phyloP scores from a whole-genome alignment of 345 rosid genomes.

The Nephelium lappaceum region DNA sequence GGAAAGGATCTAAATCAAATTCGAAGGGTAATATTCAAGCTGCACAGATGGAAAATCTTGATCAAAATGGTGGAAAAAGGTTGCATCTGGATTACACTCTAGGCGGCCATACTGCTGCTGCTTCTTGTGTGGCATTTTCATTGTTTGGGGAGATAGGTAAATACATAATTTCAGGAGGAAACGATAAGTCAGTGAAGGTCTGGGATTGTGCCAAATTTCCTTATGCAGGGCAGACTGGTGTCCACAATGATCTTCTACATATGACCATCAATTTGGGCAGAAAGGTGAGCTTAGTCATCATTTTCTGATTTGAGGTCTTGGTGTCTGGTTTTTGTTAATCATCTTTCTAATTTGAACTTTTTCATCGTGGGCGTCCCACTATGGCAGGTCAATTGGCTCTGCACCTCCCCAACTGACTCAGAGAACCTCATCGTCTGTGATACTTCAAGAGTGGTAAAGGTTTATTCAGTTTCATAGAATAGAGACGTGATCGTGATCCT shows the following conservation, averaged over 20 bases:
- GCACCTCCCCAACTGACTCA: slow-evolving; percentile 71
- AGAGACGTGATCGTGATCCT: not conserved
- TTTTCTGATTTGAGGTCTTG: slow-evolving; percentile 9
- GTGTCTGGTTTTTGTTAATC: not conserved
- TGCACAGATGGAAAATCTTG: slow-evolving; percentile 23
- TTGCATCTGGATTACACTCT: slow-evolving; percentile 74
- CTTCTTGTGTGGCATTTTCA: slow-evolving; percentile 78
- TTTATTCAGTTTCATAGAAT: slow-evolving; percentile 53
- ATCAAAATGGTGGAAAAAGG: slow-evolving; percentile 42
- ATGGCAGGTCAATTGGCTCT: slow-evolving; percentile 93
- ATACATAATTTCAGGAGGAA: slow-evolving; percentile 81
- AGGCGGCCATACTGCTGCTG: slow-evolving; percentile 90
- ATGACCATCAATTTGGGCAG: slow-evolving; percentile 59
- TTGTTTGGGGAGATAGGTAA: slow-evolving; percentile 73
- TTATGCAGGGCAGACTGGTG: slow-evolving; percentile 37
- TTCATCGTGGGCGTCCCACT: slow-evolving; percentile 3
- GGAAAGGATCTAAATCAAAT: slow-evolving; percentile 59
- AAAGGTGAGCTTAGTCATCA: slow-evolving; percentile 48
- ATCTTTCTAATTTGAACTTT: not conserved
- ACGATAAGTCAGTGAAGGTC: slow-evolving; percentile 77
- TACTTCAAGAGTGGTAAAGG: slow-evolving; percentile 87
- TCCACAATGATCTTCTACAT: slow-evolving; percentile 42
- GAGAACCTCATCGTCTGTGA: slow-evolving; percentile 90
- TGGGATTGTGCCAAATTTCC: slow-evolving; percentile 68
- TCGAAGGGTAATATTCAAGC: slow-evolving; percentile 31